A percentile compares a stretch with the other conserved stretches of the same genome.
Conservation (phyloP, 1,284 basidiomycete species). For the Malassezia japonica region DNA sequence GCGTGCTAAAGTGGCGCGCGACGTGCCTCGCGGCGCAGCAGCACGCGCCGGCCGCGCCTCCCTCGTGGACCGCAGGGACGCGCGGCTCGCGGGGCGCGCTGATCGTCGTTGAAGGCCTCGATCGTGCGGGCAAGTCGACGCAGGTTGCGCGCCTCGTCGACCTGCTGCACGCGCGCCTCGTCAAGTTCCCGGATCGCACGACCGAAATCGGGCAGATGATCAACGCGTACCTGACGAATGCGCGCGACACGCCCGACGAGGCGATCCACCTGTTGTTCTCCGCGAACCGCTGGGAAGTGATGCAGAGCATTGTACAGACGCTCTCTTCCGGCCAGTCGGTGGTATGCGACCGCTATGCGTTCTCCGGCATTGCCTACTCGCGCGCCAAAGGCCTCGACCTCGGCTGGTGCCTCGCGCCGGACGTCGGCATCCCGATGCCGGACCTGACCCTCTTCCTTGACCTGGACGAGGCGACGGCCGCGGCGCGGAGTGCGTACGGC, state of each 20-base stretch:
- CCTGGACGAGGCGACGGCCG: slow-evolving; percentile 63
- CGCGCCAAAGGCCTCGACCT: slow-evolving; percentile 63
- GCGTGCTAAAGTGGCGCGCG: background rate
- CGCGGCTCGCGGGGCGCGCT: slow-evolving; percentile 28
- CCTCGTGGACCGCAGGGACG: background rate
- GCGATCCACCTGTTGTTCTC: slow-evolving; percentile 90
- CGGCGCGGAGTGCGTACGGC: slow-evolving; percentile 73
- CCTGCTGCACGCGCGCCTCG: slow-evolving; percentile 23
- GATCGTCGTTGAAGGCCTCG: slow-evolving; percentile 46
- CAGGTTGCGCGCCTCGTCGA: slow-evolving; percentile 37
- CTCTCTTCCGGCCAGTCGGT: slow-evolving; percentile 63
- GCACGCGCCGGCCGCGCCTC: background rate
- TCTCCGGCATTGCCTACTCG: slow-evolving; percentile 91
- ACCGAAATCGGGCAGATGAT: slow-evolving; percentile 88
- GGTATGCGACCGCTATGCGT: slow-evolving; percentile 88
- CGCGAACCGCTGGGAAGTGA: slow-evolving; percentile 91
- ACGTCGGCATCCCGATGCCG: slow-evolving; percentile 73
- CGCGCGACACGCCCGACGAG: slow-evolving; percentile 77
- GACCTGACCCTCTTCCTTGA: slow-evolving; percentile 83
- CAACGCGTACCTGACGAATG: slow-evolving; percentile 72
- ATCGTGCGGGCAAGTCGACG: slow-evolving; percentile 46
- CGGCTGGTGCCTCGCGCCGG: slow-evolving; percentile 75
- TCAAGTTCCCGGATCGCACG: slow-evolving; percentile 61
- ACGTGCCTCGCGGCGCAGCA: too few species aligned
- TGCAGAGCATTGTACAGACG: slow-evolving; percentile 51